A percentile compares a stretch with the other conserved stretches of the same genome.
These are phyloP conservation scores for Camptophora hylomeconis DNA, from an alignment of 2,329 filamentous ascomycete genomes.

Conservation along the genomic window DNA sequence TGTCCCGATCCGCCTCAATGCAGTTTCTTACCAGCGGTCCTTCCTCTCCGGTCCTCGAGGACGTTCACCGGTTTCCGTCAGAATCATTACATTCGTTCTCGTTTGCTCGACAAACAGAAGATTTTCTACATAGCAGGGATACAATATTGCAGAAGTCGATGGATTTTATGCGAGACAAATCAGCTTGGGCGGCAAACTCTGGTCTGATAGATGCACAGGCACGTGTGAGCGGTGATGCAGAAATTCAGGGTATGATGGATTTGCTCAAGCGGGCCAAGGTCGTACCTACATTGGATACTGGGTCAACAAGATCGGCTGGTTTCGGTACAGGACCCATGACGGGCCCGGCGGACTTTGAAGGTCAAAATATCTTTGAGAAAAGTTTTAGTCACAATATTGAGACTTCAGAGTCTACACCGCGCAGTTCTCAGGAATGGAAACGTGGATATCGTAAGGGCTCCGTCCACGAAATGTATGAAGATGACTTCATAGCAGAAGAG, in stretches of 20 bases:
- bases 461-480: background rate
- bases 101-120: conserved; percentile 89
- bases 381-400: conserved; percentile 50
- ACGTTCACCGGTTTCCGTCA: conserved; percentile 81
- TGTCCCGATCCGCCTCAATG: conserved; percentile 26
- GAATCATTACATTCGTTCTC: conserved; percentile 98
- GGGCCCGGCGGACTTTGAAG: conserved; percentile 61
- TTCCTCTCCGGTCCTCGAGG: conserved; percentile 63
- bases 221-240: conserved; percentile 66
- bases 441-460: no score
- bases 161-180: conserved; percentile 89
- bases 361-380: conserved; percentile 73
- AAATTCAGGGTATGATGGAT: conserved; percentile 84
- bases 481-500: conserved; percentile 1
- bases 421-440: no score
- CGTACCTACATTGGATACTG: conserved; percentile 41
- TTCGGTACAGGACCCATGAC: conserved; percentile 53
- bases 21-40: conserved; percentile 47
- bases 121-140: conserved; percentile 79
- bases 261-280: conserved; percentile 70
- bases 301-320: conserved; percentile 1
- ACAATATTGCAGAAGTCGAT: conserved; percentile 86
- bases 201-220: conserved; percentile 75
- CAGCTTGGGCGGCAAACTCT: conserved; percentile 65
- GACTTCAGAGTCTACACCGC: conserved; percentile 29